These are phyloP conservation scores for Volvariella surrecta DNA, from an alignment of 1,284 basidiomycete genomes.

Conservation along the genomic window DNA sequence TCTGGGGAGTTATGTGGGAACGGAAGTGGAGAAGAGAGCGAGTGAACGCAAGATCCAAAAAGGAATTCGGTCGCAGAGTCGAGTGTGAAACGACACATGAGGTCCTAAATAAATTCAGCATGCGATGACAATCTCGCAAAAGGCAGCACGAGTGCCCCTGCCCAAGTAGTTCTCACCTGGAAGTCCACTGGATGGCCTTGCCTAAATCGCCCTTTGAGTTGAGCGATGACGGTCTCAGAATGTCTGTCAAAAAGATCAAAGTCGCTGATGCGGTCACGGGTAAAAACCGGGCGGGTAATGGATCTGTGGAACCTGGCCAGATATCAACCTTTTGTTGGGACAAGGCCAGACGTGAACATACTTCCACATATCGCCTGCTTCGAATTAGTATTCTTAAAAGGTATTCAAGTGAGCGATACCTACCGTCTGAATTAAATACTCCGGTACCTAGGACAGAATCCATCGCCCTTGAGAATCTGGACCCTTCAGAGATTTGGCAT, in stretches of 20 bases:
- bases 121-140: too few relatives aligned
- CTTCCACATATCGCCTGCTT: constrained; percentile 43
- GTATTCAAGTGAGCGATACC: not conserved
- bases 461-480: constrained; percentile 26
- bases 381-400: not conserved
- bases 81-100: constrained; percentile 36
- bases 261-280: constrained; percentile 35
- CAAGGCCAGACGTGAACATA: constrained; percentile 8
- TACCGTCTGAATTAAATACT: constrained; percentile 50
- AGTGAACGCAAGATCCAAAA: constrained; percentile 30
- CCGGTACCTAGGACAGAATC: constrained; percentile 41
- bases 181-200: constrained; percentile 38
- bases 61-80: constrained; percentile 43
- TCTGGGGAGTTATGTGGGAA: constrained; percentile 17
- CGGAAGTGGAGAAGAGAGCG: constrained; percentile 27
- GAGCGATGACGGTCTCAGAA: constrained; percentile 21
- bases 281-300: constrained; percentile 45
- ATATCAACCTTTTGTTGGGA: not conserved
- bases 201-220: constrained; percentile 25
- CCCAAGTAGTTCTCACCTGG: too few relatives aligned
- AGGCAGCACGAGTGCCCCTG: too few relatives aligned
- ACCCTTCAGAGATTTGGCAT: constrained; percentile 18
- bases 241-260: constrained; percentile 38
- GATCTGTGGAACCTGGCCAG: constrained; percentile 34
- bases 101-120: constrained; percentile 25